Conservation (phyloP, 1,284 basidiomycete genomes). For the Prillingera fragicola region DNA sequence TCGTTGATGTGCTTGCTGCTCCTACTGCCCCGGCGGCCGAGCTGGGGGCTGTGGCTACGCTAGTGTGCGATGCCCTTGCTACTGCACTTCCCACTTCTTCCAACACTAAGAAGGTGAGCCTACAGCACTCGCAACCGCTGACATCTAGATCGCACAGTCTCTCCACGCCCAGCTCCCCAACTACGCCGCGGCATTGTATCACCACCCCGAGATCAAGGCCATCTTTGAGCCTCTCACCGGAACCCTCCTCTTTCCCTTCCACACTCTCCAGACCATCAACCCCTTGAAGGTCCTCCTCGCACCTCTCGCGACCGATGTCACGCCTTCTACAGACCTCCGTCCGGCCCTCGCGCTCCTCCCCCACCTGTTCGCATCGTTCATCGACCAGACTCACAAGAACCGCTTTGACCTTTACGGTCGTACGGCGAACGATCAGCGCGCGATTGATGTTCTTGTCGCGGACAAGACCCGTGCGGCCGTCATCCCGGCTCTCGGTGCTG, state of each 20-base stretch:
- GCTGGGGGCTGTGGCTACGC: conserved; percentile 4
- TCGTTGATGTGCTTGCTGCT: conserved; percentile 11
- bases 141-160: conserved; percentile 23
- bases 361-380: conserved; percentile 22
- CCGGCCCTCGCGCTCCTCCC: conserved; percentile 18
- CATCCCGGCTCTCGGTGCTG: conserved; percentile 16
- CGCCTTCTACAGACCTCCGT: no score
- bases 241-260: conserved; percentile 25
- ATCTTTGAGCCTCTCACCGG: conserved; percentile 15
- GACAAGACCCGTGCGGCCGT: conserved; percentile 33
- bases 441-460: conserved; percentile 35
- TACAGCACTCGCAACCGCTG: neutral
- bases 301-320: conserved; percentile 1
- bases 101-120: conserved; percentile 32
- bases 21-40: neutral
- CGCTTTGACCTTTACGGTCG: conserved; percentile 33
- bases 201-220: conserved; percentile 15
- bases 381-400: conserved; percentile 18
- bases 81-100: conserved; percentile 10
- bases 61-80: conserved; percentile 9
- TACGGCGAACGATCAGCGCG: no score
- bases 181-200: conserved; percentile 13
- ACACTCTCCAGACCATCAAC: conserved; percentile 21
- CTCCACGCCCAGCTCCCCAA: conserved; percentile 19
- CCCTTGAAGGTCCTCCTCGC: conserved; percentile 15